Percentiles rank a stretch among this genome's conserved stretches.
phyloP scores from a whole-genome alignment of 140 eudicot species.

The Oenanthe javanica region DNA sequence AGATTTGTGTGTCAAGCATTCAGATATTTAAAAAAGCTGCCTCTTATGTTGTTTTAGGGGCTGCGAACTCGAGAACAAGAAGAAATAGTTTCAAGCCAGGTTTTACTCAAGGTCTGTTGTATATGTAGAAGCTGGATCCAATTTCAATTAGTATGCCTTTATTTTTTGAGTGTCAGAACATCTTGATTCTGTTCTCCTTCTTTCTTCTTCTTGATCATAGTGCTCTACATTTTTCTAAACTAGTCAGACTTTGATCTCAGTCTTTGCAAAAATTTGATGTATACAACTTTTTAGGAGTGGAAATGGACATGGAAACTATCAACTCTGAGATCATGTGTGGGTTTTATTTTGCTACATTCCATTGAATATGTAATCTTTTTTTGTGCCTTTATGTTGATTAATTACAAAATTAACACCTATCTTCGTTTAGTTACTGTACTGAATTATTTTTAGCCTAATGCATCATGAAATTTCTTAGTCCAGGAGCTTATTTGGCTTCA shows the following conservation, averaged over 20 bases:
- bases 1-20: not conserved
- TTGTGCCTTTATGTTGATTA: not conserved
- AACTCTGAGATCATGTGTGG: not conserved
- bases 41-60: constrained; percentile 36
- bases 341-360: not conserved
- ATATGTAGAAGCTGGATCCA: constrained; percentile 3
- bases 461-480: not conserved
- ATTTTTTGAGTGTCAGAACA: not conserved
- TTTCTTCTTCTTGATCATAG: not conserved
- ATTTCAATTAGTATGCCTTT: not conserved
- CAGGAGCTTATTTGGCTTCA: not conserved
- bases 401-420: not conserved
- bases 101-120: constrained; percentile 56
- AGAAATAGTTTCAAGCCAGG: constrained; percentile 82
- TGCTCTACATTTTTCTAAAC: not conserved
- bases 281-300: not conserved
- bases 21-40: not conserved
- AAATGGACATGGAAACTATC: not conserved
- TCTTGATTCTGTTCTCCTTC: not conserved
- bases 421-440: not conserved
- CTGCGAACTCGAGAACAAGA: constrained; percentile 90
- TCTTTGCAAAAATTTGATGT: not conserved
- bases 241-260: not conserved
- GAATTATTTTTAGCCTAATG: not conserved
- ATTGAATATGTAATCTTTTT: not conserved